Conservation (phyloP, 139 green algal genomes). For the Edaphochlamys debaryana region DNA sequence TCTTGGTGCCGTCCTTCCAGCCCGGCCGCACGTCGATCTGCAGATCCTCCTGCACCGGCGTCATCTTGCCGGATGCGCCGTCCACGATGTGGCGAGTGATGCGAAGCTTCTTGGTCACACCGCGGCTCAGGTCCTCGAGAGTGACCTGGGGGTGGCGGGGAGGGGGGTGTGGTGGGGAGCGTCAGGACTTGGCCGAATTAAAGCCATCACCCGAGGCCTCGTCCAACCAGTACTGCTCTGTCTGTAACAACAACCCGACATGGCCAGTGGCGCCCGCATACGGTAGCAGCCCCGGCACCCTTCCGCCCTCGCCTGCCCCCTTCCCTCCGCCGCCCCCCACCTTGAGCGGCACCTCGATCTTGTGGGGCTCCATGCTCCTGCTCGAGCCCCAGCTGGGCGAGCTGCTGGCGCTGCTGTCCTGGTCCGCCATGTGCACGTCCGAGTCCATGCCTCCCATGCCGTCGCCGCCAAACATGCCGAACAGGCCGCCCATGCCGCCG, state of each 20-base stretch:
- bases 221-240: neutral
- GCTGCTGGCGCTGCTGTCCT: neutral
- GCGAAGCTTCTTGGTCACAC: conserved; percentile 73
- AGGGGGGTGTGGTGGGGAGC: no score
- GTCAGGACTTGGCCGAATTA: neutral
- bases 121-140: conserved; percentile 73
- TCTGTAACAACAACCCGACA: no score
- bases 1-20: conserved; percentile 73
- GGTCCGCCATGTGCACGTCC: conserved; percentile 21
- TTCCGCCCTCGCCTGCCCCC: no score
- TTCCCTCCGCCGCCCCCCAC: conserved; percentile 7
- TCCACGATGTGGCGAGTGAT: conserved; percentile 65
- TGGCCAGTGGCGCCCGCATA: neutral
- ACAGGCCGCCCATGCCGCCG: conserved; percentile 6
- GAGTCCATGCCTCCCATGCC: neutral
- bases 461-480: neutral
- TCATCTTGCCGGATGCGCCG: conserved; percentile 53
- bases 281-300: neutral
- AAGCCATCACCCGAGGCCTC: no score
- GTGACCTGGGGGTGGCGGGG: conserved; percentile 39
- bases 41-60: conserved; percentile 69
- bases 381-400: conserved; percentile 33
- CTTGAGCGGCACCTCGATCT: conserved; percentile 37
- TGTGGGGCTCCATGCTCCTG: neutral
- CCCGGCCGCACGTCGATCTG: conserved; percentile 72